phyloP scores from a whole-genome alignment of 2,329 filamentous ascomycete genomes.

The Pseudogymnoascus sp. region DNA sequence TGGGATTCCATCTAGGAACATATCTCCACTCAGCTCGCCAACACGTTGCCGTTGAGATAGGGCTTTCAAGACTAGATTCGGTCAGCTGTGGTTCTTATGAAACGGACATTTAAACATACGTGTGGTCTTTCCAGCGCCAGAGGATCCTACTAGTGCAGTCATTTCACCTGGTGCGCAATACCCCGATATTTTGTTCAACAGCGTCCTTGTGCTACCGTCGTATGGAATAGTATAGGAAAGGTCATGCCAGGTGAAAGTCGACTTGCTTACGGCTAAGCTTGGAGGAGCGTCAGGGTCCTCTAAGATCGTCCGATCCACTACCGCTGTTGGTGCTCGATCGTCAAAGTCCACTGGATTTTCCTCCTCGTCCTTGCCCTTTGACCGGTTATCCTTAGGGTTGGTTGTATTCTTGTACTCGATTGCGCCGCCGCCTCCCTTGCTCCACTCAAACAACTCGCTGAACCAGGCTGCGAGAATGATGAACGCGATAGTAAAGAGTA shows the following conservation, averaged over 20 bases:
- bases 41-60: slow-evolving; percentile 78
- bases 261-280: slow-evolving; percentile 24
- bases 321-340: neutral
- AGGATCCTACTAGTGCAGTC: slow-evolving; percentile 52
- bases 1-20: slow-evolving; percentile 57
- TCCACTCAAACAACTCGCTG: slow-evolving; percentile 24
- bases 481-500: neutral
- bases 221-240: slow-evolving; percentile 60
- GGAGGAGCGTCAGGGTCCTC: slow-evolving; percentile 9
- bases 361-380: neutral
- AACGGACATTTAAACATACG: neutral
- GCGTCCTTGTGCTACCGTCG: slow-evolving; percentile 50
- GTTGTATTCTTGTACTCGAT: neutral
- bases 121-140: slow-evolving; percentile 70
- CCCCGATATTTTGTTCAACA: slow-evolving; percentile 73
- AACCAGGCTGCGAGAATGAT: slow-evolving; percentile 52
- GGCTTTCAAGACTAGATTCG: slow-evolving; percentile 64
- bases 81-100: neutral
- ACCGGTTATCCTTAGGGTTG: neutral
- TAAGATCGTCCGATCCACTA: slow-evolving; percentile 10
- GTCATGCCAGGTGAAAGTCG: slow-evolving; percentile 67
- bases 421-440: neutral
- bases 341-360: slow-evolving; percentile 11
- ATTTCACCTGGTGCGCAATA: slow-evolving; percentile 69
- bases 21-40: slow-evolving; percentile 79